Conservation (phyloP, 257 asterid genomes). For the Solanum ahanhuiri region DNA sequence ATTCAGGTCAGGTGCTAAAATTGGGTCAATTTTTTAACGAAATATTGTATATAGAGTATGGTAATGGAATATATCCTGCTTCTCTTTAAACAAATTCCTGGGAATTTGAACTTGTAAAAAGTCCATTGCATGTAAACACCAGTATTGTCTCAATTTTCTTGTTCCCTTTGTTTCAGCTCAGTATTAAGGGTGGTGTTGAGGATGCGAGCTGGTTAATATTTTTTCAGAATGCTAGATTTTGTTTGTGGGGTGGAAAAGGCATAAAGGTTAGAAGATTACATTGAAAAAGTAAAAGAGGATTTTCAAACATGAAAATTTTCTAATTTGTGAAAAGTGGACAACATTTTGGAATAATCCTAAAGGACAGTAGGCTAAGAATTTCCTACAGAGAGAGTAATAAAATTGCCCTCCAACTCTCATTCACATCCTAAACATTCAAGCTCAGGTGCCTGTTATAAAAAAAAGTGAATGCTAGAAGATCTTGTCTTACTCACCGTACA, state of each 20-base stretch:
- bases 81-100: neutral
- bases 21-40: neutral
- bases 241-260: neutral
- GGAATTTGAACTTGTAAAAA: neutral
- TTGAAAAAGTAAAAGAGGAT: neutral
- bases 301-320: neutral
- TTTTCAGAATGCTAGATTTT: neutral
- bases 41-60: neutral
- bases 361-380: neutral
- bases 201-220: neutral
- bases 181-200: neutral
- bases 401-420: neutral
- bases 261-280: neutral
- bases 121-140: neutral
- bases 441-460: neutral
- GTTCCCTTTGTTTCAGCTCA: neutral
- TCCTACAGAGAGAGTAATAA: neutral
- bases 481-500: neutral
- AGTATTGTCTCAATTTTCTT: neutral
- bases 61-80: neutral
- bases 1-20: constrained; percentile 39
- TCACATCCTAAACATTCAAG: neutral
- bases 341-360: neutral
- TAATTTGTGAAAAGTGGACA: neutral
- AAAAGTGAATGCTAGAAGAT: neutral